phyloP scores from a whole-genome alignment of 768 basidiomycete species.

The Leccinum fibrillosum region DNA sequence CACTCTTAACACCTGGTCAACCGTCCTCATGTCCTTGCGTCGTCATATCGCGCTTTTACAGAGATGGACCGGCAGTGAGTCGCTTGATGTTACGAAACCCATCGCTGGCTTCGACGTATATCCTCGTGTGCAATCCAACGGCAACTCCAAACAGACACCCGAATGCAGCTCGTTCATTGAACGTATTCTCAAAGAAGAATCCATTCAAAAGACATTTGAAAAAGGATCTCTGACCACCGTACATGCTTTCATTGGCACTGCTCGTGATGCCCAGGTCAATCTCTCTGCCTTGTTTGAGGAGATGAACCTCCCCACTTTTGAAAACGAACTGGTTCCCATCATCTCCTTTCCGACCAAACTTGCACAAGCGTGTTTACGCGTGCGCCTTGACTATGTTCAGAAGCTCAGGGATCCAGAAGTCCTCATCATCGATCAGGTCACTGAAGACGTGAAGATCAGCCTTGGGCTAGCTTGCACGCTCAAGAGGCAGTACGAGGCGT shows the following conservation, averaged over 20 bases:
- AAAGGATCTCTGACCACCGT: slow-evolving; percentile 86
- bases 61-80: slow-evolving; percentile 92
- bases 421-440: slow-evolving; percentile 91
- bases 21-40: slow-evolving; percentile 81
- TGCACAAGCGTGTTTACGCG: slow-evolving; percentile 85
- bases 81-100: slow-evolving; percentile 82
- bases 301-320: slow-evolving; percentile 91
- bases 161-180: slow-evolving; percentile 90
- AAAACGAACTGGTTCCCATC: slow-evolving; percentile 82
- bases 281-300: slow-evolving; percentile 72
- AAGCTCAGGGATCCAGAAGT: slow-evolving; percentile 86
- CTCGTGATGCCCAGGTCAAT: slow-evolving; percentile 83
- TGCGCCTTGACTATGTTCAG: slow-evolving; percentile 85
- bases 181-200: slow-evolving; percentile 91
- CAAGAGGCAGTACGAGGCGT: slow-evolving; percentile 91
- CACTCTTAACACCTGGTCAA: slow-evolving; percentile 89
- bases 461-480: slow-evolving; percentile 93
- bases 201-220: slow-evolving; percentile 92
- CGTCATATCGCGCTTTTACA: slow-evolving; percentile 77
- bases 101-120: slow-evolving; percentile 58
- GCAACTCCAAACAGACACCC: slow-evolving; percentile 42
- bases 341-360: slow-evolving; percentile 97
- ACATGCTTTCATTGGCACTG: slow-evolving; percentile 78
- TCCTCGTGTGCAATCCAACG: slow-evolving; percentile 29
- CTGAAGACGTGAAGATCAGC: slow-evolving; percentile 87